A percentile compares a stretch with the other conserved stretches of the same genome.
Evolutionary conservation across 345 rosid genomes (phyloP).

Genomic region (Erucastrum elatum): DNA sequence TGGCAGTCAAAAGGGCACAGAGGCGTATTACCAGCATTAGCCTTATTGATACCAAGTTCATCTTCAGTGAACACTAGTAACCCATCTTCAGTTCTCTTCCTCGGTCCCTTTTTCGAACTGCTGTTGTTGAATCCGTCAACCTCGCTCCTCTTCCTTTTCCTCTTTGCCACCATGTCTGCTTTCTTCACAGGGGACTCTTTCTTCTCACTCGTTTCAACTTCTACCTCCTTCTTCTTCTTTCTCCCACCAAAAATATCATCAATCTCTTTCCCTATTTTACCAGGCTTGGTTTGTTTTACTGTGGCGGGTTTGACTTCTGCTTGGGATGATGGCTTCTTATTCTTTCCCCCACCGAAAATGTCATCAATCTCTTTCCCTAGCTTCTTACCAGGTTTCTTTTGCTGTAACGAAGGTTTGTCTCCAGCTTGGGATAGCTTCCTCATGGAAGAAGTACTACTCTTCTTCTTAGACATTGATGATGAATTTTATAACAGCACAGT

Average conservation of each 20-base stretch:
- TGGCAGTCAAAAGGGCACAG: slow-evolving; percentile 90
- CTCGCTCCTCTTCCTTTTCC: slow-evolving; percentile 34
- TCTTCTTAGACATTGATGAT: slow-evolving; percentile 1
- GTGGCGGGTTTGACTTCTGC: neutral
- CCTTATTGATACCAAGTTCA: slow-evolving; percentile 61
- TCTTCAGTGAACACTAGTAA: slow-evolving; percentile 58
- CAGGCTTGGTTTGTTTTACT: slow-evolving; percentile 18
- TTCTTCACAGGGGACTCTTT: slow-evolving; percentile 13
- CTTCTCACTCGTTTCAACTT: neutral
- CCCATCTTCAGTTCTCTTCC: slow-evolving; percentile 62
- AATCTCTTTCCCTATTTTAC: slow-evolving; percentile 42
- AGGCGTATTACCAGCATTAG: slow-evolving; percentile 57
- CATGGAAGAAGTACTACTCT: neutral
- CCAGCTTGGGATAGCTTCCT: neutral
- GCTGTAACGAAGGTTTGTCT: neutral
- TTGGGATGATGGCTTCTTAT: slow-evolving; percentile 38
- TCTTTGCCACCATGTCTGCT: slow-evolving; percentile 33
- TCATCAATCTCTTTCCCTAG: slow-evolving; percentile 47
- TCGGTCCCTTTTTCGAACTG: slow-evolving; percentile 31
- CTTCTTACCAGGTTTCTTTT: slow-evolving; percentile 17
- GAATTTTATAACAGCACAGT: neutral
- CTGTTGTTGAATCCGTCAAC: slow-evolving; percentile 9
- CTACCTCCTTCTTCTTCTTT: slow-evolving; percentile 49
- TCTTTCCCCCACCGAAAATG: slow-evolving; percentile 47
- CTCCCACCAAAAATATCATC: slow-evolving; percentile 51